A percentile compares a stretch with the other conserved stretches of the same genome.
phyloP scores from a whole-genome alignment of 371 early-diverging fungal species.

The Parasitella parasitica region DNA sequence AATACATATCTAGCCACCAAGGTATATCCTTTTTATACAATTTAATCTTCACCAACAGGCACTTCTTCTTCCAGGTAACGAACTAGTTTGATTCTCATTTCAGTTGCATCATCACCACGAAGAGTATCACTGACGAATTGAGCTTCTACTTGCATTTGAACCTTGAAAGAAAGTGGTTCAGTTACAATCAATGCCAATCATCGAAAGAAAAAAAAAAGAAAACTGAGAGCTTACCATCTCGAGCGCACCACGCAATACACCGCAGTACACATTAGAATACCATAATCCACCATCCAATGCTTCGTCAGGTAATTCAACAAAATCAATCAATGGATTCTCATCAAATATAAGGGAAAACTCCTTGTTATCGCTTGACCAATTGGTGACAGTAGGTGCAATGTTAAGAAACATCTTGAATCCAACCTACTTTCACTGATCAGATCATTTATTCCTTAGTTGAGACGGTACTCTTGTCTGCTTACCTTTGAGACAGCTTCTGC shows the following conservation, averaged over 20 bases:
- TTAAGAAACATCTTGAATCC: constrained; percentile 97
- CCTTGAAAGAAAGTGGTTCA: constrained; percentile 26
- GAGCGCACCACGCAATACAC: constrained; percentile 91
- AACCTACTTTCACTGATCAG: no score
- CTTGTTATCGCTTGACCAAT: constrained; percentile 78
- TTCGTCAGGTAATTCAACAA: constrained; percentile 80
- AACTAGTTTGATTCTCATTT: constrained; percentile 86
- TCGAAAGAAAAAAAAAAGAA: no score
- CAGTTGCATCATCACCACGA: constrained; percentile 88
- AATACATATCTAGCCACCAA: no score
- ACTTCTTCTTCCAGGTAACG: constrained; percentile 93
- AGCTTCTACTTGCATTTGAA: constrained; percentile 90
- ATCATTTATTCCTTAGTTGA: no score
- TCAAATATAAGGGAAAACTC: constrained; percentile 91
- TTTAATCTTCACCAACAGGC: constrained; percentile 89
- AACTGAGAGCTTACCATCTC: constrained; percentile 96
- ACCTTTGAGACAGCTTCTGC: constrained; percentile 92
- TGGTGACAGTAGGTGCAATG: constrained; percentile 78
- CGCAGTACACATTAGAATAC: constrained; percentile 95
- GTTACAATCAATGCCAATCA: no score
- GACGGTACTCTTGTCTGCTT: not conserved
- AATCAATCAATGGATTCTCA: constrained; percentile 95
- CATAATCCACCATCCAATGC: constrained; percentile 83
- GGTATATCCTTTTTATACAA: not conserved
- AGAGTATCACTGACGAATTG: constrained; percentile 83